Conservation (phyloP, 495 filamentous ascomycete genomes). For the Sordaria brevicollis region DNA sequence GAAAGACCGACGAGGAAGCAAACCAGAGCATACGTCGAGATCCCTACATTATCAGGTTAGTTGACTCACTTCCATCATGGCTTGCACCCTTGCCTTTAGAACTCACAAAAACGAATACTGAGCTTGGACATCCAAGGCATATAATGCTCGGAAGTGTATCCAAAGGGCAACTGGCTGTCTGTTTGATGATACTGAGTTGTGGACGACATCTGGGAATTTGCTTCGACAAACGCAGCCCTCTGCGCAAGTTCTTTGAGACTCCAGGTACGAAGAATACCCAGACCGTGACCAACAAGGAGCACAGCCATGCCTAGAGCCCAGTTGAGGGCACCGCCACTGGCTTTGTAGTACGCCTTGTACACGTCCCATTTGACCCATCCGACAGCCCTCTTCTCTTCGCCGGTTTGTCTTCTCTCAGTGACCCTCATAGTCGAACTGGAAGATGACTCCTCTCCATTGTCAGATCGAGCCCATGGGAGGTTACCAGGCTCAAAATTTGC, state of each 20-base stretch:
- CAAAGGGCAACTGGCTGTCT: neutral
- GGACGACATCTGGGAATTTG: neutral
- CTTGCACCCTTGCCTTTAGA: neutral
- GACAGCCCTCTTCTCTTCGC: conserved; percentile 24
- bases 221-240: conserved; percentile 2
- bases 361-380: conserved; percentile 46
- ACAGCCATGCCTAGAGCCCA: conserved; percentile 39
- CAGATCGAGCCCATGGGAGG: conserved; percentile 5
- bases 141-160: neutral
- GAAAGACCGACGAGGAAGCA: neutral
- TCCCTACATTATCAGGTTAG: neutral
- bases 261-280: conserved; percentile 24
- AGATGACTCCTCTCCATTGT: conserved; percentile 5
- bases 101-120: neutral
- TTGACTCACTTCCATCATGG: neutral
- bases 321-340: conserved; percentile 43
- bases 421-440: conserved; percentile 41
- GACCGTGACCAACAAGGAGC: conserved; percentile 33
- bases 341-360: conserved; percentile 48
- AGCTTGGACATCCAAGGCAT: neutral
- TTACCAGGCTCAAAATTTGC: conserved; percentile 22
- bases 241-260: conserved; percentile 23
- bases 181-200: neutral
- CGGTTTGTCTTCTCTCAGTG: neutral
- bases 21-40: neutral